phyloP scores from a whole-genome alignment of 176 grass and related monocot genomes.

The Calamus simplicifolius region DNA sequence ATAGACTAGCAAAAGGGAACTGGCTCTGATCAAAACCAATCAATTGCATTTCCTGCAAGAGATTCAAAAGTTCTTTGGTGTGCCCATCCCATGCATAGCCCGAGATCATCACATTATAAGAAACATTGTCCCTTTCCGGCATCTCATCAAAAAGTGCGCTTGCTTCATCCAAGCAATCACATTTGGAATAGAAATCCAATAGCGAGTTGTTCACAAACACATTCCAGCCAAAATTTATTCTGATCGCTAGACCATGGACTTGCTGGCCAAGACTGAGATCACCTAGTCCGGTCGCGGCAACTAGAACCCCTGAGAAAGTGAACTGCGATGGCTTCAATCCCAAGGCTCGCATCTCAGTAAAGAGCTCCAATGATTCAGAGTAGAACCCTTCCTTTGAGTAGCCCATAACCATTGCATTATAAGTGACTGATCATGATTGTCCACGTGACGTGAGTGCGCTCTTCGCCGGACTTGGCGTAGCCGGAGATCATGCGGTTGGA shows the following conservation, averaged over 20 bases:
- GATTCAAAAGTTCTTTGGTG: constrained; percentile 19
- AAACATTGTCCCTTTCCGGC: constrained; percentile 57
- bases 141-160: constrained; percentile 60
- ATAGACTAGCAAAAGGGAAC: constrained; percentile 67
- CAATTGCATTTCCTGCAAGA: constrained; percentile 56
- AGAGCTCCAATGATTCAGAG: constrained; percentile 39
- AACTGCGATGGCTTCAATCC: constrained; percentile 37
- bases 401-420: constrained; percentile 73
- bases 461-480: constrained; percentile 26
- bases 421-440: constrained; percentile 81
- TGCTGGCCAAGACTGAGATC: constrained; percentile 50
- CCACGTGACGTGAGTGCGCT: constrained; percentile 42
- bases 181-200: constrained; percentile 87
- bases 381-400: constrained; percentile 67
- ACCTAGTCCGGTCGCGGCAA: constrained; percentile 28
- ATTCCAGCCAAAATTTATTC: constrained; percentile 35
- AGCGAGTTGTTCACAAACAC: constrained; percentile 72
- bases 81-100: constrained; percentile 44
- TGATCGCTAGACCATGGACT: constrained; percentile 47
- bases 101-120: constrained; percentile 74
- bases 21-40: constrained; percentile 31
- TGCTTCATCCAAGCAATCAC: constrained; percentile 38
- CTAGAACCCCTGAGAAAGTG: constrained; percentile 67
- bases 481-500: constrained; percentile 49
- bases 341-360: constrained; percentile 27